Evolutionary conservation across 331 rosid genomes (phyloP).

Genomic region (Malus hybrid): DNA sequence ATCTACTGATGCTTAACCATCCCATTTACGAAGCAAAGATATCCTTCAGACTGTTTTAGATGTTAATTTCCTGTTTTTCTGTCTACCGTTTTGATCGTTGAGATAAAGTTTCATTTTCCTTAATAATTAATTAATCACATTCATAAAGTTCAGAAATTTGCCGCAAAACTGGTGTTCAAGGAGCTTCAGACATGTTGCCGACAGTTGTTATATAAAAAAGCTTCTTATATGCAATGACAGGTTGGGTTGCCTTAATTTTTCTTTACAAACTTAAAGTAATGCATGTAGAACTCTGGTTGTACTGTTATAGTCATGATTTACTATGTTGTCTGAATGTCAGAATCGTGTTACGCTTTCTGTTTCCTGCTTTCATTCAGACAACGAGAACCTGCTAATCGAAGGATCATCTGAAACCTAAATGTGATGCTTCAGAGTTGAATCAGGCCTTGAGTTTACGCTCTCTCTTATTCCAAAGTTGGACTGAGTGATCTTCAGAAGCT

Average conservation of each 20-base stretch:
- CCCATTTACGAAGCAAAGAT: slow-evolving; percentile 74
- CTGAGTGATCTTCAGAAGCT: too few relatives aligned
- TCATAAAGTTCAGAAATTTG: slow-evolving; percentile 64
- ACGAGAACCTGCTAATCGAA: too few relatives aligned
- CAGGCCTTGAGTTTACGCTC: neutral
- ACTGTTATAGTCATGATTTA: neutral
- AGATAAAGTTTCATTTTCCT: slow-evolving; percentile 34
- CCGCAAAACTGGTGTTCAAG: slow-evolving; percentile 48
- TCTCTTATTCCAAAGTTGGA: neutral
- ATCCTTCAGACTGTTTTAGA: slow-evolving; percentile 40
- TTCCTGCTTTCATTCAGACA: too few relatives aligned
- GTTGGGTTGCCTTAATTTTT: neutral
- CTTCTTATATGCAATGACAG: neutral
- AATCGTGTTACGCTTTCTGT: neutral
- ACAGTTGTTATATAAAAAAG: slow-evolving; percentile 24
- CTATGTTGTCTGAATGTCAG: slow-evolving; percentile 2
- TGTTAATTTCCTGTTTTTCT: slow-evolving; percentile 4
- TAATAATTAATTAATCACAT: slow-evolving; percentile 38
- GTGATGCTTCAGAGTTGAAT: neutral
- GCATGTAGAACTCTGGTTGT: neutral
- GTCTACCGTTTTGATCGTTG: neutral
- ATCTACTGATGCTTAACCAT: slow-evolving; percentile 85
- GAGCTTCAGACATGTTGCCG: slow-evolving; percentile 37
- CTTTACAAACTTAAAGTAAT: neutral
- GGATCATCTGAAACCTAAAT: too few relatives aligned